Percentiles rank a stretch among this genome's conserved stretches.
phyloP scores from a whole-genome alignment of 2,329 filamentous ascomycete genomes.

The Chrysoporthe cubensis region DNA sequence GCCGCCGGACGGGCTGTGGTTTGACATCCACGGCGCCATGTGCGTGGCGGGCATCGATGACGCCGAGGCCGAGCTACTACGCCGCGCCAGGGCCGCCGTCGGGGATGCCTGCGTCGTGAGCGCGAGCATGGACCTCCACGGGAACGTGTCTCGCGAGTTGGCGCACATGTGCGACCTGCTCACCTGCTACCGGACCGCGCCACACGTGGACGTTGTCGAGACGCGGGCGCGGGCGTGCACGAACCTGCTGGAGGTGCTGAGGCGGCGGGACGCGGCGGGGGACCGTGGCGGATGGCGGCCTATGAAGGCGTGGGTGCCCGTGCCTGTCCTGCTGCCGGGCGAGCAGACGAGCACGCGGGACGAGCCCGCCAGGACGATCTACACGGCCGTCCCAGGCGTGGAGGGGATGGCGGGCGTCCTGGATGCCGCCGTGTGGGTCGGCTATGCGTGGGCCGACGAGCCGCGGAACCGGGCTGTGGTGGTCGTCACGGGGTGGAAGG shows the following conservation, averaged over 20 bases:
- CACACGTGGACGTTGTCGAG: slow-evolving; percentile 54
- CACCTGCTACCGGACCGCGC: slow-evolving; percentile 57
- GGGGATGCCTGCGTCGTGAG: slow-evolving; percentile 52
- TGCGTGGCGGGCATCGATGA: slow-evolving; percentile 55
- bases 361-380: slow-evolving; percentile 55
- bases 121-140: slow-evolving; percentile 60
- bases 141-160: slow-evolving; percentile 54
- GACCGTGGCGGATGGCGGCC: slow-evolving; percentile 39
- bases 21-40: slow-evolving; percentile 62
- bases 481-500: slow-evolving; percentile 56
- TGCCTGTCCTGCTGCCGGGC: slow-evolving; percentile 56
- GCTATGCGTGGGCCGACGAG: slow-evolving; percentile 61
- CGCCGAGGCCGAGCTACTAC: slow-evolving; percentile 51
- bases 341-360: slow-evolving; percentile 59
- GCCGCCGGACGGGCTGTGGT: slow-evolving; percentile 54
- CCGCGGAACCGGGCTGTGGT: slow-evolving; percentile 54
- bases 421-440: slow-evolving; percentile 59
- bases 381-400: slow-evolving; percentile 46
- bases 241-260: slow-evolving; percentile 49
- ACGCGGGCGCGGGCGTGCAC: slow-evolving; percentile 56
- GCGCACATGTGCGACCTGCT: slow-evolving; percentile 55
- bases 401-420: slow-evolving; percentile 47
- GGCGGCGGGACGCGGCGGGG: slow-evolving; percentile 28
- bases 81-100: slow-evolving; percentile 48
- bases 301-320: slow-evolving; percentile 55